These are phyloP conservation scores for Omphalotus olearius DNA, from an alignment of 1,284 basidiomycete genomes.

Conservation along the genomic window DNA sequence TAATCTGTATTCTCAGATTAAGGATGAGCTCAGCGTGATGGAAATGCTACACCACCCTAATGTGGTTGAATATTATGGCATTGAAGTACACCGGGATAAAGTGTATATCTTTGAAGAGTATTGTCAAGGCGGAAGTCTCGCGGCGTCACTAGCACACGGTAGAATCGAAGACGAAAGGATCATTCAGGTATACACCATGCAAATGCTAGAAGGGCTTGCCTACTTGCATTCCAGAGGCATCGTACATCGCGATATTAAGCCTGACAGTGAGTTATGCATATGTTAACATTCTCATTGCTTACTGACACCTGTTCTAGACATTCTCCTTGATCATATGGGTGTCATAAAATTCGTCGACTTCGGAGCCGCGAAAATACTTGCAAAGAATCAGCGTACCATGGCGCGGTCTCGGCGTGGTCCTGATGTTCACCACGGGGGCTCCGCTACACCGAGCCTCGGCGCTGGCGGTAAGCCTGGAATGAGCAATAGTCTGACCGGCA, in stretches of 20 bases:
- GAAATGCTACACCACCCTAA: constrained; percentile 98
- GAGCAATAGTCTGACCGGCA: constrained; percentile 91
- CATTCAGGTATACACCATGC: constrained; percentile 93
- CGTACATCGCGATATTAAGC: constrained; percentile 97
- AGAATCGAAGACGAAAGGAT: constrained; percentile 97
- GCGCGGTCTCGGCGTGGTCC: constrained; percentile 59
- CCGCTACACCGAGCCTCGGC: constrained; percentile 26
- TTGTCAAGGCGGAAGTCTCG: constrained; percentile 94
- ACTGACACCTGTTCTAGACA: constrained; percentile 54
- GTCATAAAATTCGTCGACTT: constrained; percentile 99
- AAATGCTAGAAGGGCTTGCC: constrained; percentile 92
- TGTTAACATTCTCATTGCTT: constrained; percentile 4
- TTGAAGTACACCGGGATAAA: constrained; percentile 98
- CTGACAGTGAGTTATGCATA: constrained; percentile 78
- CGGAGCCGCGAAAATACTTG: constrained; percentile 96
- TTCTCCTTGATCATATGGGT: constrained; percentile 89
- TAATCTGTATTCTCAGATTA: constrained; percentile 88
- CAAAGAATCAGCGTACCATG: constrained; percentile 88
- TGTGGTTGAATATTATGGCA: constrained; percentile 98
- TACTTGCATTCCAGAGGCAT: constrained; percentile 94
- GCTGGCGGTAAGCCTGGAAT: constrained; percentile 37
- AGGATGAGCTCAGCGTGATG: constrained; percentile 98
- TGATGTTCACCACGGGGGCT: constrained; percentile 24
- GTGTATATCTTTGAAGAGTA: constrained; percentile 99
- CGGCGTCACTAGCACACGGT: constrained; percentile 88